phyloP scores from a whole-genome alignment of 23 red algal genomes.

The Gracilaria domingensis region DNA sequence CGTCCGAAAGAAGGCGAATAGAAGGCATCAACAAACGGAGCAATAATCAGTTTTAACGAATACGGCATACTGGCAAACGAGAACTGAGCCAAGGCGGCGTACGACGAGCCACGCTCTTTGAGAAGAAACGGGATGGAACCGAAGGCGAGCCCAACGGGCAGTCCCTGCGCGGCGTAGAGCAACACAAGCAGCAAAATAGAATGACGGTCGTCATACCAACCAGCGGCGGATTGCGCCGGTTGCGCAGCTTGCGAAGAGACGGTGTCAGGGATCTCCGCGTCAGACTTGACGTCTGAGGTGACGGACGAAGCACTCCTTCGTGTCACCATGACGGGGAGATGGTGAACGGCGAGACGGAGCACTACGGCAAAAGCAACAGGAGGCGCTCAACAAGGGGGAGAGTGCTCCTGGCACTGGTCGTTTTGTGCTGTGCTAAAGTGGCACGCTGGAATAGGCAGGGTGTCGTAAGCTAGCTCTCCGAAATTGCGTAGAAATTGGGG shows the following conservation, averaged over 20 bases:
- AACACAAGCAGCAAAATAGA: constrained; percentile 61
- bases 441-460: too few relatives aligned
- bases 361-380: not conserved
- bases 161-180: constrained; percentile 89
- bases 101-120: constrained; percentile 73
- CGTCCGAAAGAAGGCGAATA: constrained; percentile 79
- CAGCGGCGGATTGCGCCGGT: not conserved
- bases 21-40: constrained; percentile 91
- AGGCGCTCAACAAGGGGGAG: too few relatives aligned
- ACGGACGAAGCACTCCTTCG: not conserved
- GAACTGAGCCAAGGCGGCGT: constrained; percentile 83
- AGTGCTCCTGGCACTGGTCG: too few relatives aligned
- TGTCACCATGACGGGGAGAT: not conserved
- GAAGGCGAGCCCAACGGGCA: constrained; percentile 89
- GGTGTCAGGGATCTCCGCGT: not conserved
- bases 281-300: not conserved
- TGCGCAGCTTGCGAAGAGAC: not conserved
- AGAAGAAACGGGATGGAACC: constrained; percentile 93
- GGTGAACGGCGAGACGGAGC: not conserved
- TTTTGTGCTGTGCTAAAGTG: not conserved
- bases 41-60: constrained; percentile 90
- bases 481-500: not conserved
- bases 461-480: not conserved
- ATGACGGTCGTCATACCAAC: constrained; percentile 61
- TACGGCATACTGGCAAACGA: constrained; percentile 92